Percentiles rank a stretch among this genome's conserved stretches.
Conservation (phyloP, 2,329 filamentous ascomycete species). For the Setomelanomma holmii region DNA sequence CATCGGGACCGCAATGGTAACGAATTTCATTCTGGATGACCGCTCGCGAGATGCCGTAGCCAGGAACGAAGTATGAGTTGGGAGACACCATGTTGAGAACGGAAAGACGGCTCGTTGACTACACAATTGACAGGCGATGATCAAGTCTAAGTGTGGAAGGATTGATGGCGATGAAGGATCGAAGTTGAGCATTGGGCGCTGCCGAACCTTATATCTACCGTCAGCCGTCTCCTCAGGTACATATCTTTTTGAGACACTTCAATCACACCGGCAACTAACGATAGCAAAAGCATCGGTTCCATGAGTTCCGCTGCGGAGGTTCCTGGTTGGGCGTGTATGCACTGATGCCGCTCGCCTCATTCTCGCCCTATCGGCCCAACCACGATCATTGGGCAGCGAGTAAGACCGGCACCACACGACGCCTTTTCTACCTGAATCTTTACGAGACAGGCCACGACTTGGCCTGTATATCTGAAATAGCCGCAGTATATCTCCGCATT, state of each 20-base stretch:
- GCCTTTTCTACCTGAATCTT: conserved; percentile 13
- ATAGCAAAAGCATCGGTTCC: conserved; percentile 6
- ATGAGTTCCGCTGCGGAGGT: conserved; percentile 8
- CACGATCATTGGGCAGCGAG: conserved; percentile 34
- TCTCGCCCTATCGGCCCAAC: conserved; percentile 38
- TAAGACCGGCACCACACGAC: conserved; percentile 20
- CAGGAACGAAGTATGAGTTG: conserved; percentile 53
- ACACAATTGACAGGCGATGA: conserved; percentile 10
- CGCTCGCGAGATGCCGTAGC: conserved; percentile 52
- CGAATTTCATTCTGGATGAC: conserved; percentile 54
- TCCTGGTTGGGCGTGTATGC: conserved; percentile 34
- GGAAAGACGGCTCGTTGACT: background rate
- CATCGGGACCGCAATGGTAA: conserved; percentile 52
- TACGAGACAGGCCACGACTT: conserved; percentile 9
- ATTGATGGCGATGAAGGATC: conserved; percentile 15
- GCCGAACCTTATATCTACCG: conserved; percentile 28
- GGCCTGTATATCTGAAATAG: conserved; percentile 10
- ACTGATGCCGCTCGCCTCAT: conserved; percentile 40
- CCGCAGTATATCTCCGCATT: conserved; percentile 7
- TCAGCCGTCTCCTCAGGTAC: conserved; percentile 7
- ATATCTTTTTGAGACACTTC: conserved; percentile 11
- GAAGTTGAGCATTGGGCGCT: conserved; percentile 25
- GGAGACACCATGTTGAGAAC: conserved; percentile 30
- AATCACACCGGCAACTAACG: conserved; percentile 18
- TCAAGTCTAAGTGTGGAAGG: conserved; percentile 16